These are phyloP conservation scores for Podila horticola DNA, from an alignment of 192 early-diverging fungal species.

Conservation along the genomic window DNA sequence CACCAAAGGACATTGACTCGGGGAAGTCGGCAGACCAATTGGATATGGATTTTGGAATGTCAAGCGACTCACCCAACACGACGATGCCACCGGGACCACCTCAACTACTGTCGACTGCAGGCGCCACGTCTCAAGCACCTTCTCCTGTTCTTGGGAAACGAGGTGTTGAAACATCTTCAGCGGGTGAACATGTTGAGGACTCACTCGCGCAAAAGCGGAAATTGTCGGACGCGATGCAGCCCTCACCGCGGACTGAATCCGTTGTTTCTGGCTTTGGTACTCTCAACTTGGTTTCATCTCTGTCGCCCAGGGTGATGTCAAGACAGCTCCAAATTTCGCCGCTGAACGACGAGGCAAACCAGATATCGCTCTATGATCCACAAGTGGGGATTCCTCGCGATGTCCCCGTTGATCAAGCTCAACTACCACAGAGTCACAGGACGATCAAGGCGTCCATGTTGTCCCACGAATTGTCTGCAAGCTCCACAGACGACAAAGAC, in stretches of 20 bases:
- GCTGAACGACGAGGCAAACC: background rate
- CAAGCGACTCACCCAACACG: background rate
- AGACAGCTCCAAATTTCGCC: background rate
- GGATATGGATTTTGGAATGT: too few relatives aligned
- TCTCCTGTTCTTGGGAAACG: slow-evolving; percentile 42
- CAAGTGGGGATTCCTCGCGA: background rate
- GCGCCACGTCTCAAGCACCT: background rate
- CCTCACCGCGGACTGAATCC: slow-evolving; percentile 23
- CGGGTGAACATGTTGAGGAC: slow-evolving; percentile 7
- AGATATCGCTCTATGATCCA: background rate
- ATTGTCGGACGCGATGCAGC: slow-evolving; percentile 21
- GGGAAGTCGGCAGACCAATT: background rate
- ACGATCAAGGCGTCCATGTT: background rate
- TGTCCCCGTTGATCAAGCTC: background rate
- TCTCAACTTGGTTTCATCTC: slow-evolving; percentile 2
- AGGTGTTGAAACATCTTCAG: slow-evolving; percentile 5
- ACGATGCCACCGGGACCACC: background rate
- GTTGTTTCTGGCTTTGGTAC: slow-evolving; percentile 9
- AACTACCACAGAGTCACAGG: background rate
- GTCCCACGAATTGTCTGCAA: background rate
- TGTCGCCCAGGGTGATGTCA: slow-evolving; percentile 4
- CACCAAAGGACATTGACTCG: background rate
- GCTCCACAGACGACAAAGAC: background rate
- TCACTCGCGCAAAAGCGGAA: slow-evolving; percentile 33
- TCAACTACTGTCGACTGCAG: background rate